These are phyloP conservation scores for Candida freyschussii DNA, from an alignment of 1,139 yeast species.

Conservation along the genomic window DNA sequence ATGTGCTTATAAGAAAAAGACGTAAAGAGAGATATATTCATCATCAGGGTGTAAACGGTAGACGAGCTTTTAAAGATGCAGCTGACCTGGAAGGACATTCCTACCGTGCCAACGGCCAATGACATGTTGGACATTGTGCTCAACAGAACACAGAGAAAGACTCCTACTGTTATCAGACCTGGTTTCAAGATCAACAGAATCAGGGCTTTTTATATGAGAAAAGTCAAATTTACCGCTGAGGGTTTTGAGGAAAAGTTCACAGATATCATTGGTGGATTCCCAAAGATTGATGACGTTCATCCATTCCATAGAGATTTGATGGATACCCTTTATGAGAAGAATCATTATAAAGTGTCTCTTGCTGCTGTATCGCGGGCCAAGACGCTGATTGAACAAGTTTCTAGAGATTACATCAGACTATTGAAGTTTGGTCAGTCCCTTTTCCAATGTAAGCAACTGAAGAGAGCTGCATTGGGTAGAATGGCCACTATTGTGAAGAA, in stretches of 20 bases:
- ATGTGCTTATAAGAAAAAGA: background rate
- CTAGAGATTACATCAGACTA: slow-evolving; percentile 90
- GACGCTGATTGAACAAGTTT: slow-evolving; percentile 89
- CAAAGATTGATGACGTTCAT: slow-evolving; percentile 94
- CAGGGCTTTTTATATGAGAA: slow-evolving; percentile 97
- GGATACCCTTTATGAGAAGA: slow-evolving; percentile 96
- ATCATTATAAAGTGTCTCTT: slow-evolving; percentile 95
- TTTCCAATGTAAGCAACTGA: slow-evolving; percentile 97
- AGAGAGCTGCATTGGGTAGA: slow-evolving; percentile 98
- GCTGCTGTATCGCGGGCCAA: slow-evolving; percentile 95
- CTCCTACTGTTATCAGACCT: slow-evolving; percentile 95
- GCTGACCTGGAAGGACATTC: slow-evolving; percentile 97
- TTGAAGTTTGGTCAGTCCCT: slow-evolving; percentile 95
- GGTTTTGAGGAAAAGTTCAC: slow-evolving; percentile 91
- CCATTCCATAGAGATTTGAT: slow-evolving; percentile 97
- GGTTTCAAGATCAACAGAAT: slow-evolving; percentile 96
- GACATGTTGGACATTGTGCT: slow-evolving; percentile 95
- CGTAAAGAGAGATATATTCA: background rate
- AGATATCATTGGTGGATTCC: slow-evolving; percentile 83
- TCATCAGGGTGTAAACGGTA: too few relatives aligned
- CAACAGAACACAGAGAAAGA: slow-evolving; percentile 95
- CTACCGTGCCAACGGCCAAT: slow-evolving; percentile 86
- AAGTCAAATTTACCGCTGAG: slow-evolving; percentile 92
- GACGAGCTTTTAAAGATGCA: slow-evolving; percentile 50
- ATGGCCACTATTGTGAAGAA: slow-evolving; percentile 98